phyloP scores from a whole-genome alignment of 805 yeast species.

The Dipodascus geniculatus region DNA sequence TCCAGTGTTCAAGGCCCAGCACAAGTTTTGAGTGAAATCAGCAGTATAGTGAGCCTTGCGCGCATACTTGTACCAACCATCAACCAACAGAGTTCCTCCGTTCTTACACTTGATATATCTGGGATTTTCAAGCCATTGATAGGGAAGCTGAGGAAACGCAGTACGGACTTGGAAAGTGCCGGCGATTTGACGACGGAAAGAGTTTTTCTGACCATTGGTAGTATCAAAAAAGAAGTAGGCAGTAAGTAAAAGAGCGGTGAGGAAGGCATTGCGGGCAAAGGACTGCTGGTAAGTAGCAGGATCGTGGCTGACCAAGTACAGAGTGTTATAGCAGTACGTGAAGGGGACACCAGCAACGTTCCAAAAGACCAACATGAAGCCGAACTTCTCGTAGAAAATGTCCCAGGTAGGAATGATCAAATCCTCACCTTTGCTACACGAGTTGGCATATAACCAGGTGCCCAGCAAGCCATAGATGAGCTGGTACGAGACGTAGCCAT shows the following conservation, averaged over 20 bases:
- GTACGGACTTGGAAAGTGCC: constrained; percentile 72
- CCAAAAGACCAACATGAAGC: constrained; percentile 99
- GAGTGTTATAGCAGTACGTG: constrained; percentile 91
- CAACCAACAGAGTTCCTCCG: constrained; percentile 76
- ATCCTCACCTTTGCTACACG: constrained; percentile 97
- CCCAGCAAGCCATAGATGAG: constrained; percentile 64
- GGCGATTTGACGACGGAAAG: constrained; percentile 63
- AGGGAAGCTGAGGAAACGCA: constrained; percentile 88
- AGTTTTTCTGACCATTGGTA: constrained; percentile 87
- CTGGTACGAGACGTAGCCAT: constrained; percentile 73
- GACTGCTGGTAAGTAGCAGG: constrained; percentile 79
- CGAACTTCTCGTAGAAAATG: constrained; percentile 98
- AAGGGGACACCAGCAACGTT: constrained; percentile 98
- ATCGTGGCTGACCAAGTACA: constrained; percentile 70
- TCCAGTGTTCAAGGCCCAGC: constrained; percentile 93
- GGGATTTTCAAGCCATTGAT: constrained; percentile 73
- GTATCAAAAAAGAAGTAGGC: constrained; percentile 94
- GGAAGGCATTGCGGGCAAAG: constrained; percentile 40
- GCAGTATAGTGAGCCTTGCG: constrained; percentile 94
- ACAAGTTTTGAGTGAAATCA: constrained; percentile 73
- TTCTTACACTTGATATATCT: constrained; percentile 71
- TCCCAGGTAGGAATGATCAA: constrained; percentile 98
- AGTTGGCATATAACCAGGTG: constrained; percentile 91
- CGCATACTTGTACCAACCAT: constrained; percentile 84
- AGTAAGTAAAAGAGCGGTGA: constrained; percentile 44